Base-by-base conservation (phyloP, 495 filamentous ascomycete genomes). In the Terfezia claveryi region DNA sequence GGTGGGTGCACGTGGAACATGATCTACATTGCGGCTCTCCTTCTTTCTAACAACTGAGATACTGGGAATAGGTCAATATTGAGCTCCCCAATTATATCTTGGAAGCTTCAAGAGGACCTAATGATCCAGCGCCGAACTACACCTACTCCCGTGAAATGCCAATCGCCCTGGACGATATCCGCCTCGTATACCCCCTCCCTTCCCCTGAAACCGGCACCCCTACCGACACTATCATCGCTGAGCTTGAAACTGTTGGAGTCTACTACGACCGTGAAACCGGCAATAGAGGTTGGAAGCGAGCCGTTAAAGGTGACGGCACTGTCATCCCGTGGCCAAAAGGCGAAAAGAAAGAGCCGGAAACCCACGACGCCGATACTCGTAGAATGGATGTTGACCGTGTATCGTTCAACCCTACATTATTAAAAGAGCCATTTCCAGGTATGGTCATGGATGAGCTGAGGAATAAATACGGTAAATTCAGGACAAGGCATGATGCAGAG, bases 401-500 rank as follows among this genome's bases (percentile, higher is more conserved):
- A 54, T 89, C 83, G 9, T 95, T 80, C 69, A 68, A 78, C 10
- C 87, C 88, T 0, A 83, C 80, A 12, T 68, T 95, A 11, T 69
- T 84, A 2, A 66, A 72, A 11, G 73, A 82, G 16, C 89, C 89
- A n/a, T 83, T 95, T 73, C 86, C 91, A 27, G 66, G 70, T 50
- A 71, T 64, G 27, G 76, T 95, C 37, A 75, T 96, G 59, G 83
- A 95, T 66, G 89, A 96, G 72, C 72, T 95, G 65, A 74, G 91
- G 58, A 82, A 82, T 69, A 83, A 82, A 61, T 95, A 82, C 76
- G 80, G 76, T 57, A 78, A 76, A 58, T 93, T 86, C 79, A 76
- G 89, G 59, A 83, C 76, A 46, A 70, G 87, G 23, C 87, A 94
- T 66, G 82, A 87, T 38, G 69, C 70, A 55, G 76, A 78, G 62